Evolutionary conservation across 2,329 filamentous ascomycete genomes (phyloP), one percentile per base, ranked within the genome.

Genomic region (Hymenotorrendiella dingleyae): DNA sequence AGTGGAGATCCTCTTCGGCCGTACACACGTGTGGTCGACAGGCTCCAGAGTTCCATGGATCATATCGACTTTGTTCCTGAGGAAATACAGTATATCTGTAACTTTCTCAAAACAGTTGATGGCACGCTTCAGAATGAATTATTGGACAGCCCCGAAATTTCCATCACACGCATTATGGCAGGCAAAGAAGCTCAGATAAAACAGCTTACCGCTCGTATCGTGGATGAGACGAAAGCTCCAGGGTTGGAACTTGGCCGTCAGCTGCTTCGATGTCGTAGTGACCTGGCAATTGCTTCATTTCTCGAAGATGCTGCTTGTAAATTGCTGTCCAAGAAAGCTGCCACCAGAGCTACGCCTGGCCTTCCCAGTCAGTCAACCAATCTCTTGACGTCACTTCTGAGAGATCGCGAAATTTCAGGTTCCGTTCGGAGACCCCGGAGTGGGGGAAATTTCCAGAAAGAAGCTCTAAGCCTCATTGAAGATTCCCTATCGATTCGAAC

Each of bases 261-360:
- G 65, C 60, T 71, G 68, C 23, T 79, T 72, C 17, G 73, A 76
- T 36, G 75, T 72, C n/a, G 76, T 74, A 43, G 68, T 67, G 46
- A 22, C 29, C 20, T 21, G 33, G 42, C 46, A n/a, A 45, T 54
- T 19, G n/a, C 23, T 14, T 34, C 46, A 19, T 54, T 57, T 23
- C 27, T 52, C 16, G 10, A 32, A 32, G 53, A 56, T 49, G 50
- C 34, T n/a, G 40, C 40, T 28, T 33, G 40, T 16, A 42, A 46
- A 2, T 12, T 11, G n/a, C 24, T 29, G 4, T 24, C 23, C 8
- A 19, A n/a, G 9, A 17, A n/a, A 19, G 11, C 30, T 21, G 17
- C 22, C 2, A 12, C 19, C 17, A 17, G 17, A 9, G 10, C 16
- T 12, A 16, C 23, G 20, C 20, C 33, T 19, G 32, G 9, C 24